A percentile compares a stretch with the other conserved stretches of the same genome.
These are phyloP conservation scores for Mortierella alpina DNA, from an alignment of 192 early-diverging fungal species.

Conservation along the genomic window DNA sequence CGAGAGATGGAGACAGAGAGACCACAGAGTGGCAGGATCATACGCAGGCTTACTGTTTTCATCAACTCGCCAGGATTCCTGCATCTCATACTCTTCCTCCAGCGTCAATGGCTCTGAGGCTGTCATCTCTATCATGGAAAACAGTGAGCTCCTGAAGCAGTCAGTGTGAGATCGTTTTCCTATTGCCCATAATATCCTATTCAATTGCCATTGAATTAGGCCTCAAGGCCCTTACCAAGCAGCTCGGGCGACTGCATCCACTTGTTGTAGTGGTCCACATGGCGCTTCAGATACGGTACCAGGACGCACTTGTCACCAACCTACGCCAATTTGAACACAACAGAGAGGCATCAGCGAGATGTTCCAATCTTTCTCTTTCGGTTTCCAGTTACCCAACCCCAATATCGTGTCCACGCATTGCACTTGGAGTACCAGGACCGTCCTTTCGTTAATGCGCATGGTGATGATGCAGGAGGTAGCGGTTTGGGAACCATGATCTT, in stretches of 20 bases:
- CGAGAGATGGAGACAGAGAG: not conserved
- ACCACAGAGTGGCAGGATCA: not conserved
- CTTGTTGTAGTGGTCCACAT: slow-evolving; percentile 91
- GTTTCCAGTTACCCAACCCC: not conserved
- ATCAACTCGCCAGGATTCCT: slow-evolving; percentile 88
- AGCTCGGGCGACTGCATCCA: slow-evolving; percentile 96
- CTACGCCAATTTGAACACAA: slow-evolving; percentile 45
- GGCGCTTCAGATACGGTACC: slow-evolving; percentile 87
- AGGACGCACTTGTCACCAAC: slow-evolving; percentile 72
- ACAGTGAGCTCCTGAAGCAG: not conserved
- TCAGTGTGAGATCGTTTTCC: too few relatives aligned
- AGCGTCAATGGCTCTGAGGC: slow-evolving; percentile 93
- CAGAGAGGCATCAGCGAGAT: not conserved
- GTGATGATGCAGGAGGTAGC: not conserved
- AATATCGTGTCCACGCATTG: not conserved
- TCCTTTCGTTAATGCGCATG: slow-evolving; percentile 44
- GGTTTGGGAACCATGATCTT: not conserved
- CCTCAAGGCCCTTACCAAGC: slow-evolving; percentile 61
- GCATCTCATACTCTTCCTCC: slow-evolving; percentile 97
- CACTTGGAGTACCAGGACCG: slow-evolving; percentile 16
- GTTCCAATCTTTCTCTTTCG: not conserved
- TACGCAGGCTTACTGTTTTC: slow-evolving; percentile 68
- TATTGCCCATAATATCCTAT: too few relatives aligned
- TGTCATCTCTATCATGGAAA: slow-evolving; percentile 78
- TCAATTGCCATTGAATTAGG: not conserved